Evolutionary conservation across 495 filamentous ascomycete species (phyloP), one percentile per base, ranked within the genome.

Genomic region (Hypomontagnella monticulosa): DNA sequence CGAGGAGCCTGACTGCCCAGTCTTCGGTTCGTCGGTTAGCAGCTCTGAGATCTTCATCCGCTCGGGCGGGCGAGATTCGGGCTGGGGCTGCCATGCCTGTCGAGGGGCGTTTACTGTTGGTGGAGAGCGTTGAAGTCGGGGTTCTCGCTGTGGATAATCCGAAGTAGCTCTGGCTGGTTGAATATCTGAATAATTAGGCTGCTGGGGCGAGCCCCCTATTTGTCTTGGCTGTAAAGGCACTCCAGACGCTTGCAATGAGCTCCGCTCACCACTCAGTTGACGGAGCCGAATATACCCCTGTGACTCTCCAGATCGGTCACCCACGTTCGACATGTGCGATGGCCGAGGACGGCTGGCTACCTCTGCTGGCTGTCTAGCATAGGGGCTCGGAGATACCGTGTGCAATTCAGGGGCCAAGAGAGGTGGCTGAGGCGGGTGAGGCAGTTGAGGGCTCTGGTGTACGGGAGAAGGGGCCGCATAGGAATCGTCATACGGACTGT

Each of bases 41-140:
- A 82, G 59, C 58, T 76, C 76, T n/a, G 75, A 78, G 53, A 82
- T 82, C 54, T 73, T 79, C 77, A 82, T 79, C 23, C 75, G 77
- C 66, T 79, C 60, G 6, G 71, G 69, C 44, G 57, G 57, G 32
- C 71, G 71, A 38, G 56, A 23, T 51, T 67, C 71, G 16, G 62
- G 30, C n/a, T 62, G 69, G 12, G 68, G 56, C 12, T 52, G 58
- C 66, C 69, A 65, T 40, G 49, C 43, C 56, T 67, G 66, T 37
- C 59, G 62, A 59, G 57, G 52, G 9, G 59, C 6, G 14, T 51
- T 59, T 33, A 48, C 48, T 16, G 57, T 37, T 52, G 56, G 66
- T 9, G 63, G 61, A 32, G 71, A 71, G 7, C 38, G 44, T 14
- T 49, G 61, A 37, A 42, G 52, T 15, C 60, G 66, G 23, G 44